Evolutionary conservation across 352 stramenopile genomes (phyloP).

Genomic region (Pythium guiyangense): DNA sequence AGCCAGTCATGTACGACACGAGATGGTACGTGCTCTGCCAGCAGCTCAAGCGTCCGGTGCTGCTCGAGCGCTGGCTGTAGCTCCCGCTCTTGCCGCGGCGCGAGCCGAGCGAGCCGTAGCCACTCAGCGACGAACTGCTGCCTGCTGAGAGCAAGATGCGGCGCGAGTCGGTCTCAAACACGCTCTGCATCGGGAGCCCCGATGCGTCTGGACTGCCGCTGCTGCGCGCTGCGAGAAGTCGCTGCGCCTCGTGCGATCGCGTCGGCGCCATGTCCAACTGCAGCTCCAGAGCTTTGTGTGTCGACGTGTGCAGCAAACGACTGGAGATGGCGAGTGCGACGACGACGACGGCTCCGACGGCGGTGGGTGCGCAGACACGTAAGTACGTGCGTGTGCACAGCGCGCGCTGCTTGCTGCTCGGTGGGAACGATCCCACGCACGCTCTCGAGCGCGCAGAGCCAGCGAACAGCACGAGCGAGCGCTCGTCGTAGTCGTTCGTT

Average conservation of each 20-base stretch:
- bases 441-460: background rate
- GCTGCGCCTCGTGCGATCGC: conserved; percentile 10
- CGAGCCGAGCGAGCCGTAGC: conserved; percentile 18
- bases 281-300: background rate
- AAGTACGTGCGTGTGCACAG: background rate
- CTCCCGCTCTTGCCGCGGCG: conserved; percentile 18
- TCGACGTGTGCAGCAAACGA: background rate
- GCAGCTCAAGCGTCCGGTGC: conserved; percentile 27
- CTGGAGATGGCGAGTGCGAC: background rate
- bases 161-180: conserved; percentile 7
- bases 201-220: background rate
- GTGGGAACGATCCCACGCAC: conserved; percentile 2
- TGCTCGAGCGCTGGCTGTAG: conserved; percentile 13
- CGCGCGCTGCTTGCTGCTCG: background rate
- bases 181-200: conserved; percentile 8
- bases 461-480: background rate
- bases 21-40: conserved; percentile 71
- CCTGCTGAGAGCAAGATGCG: conserved; percentile 17
- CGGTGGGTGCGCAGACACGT: background rate
- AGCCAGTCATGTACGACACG: conserved; percentile 72
- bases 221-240: conserved; percentile 1
- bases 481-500: conserved; percentile 9
- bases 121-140: conserved; percentile 30
- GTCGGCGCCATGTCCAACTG: conserved; percentile 4
- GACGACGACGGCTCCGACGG: background rate